A percentile compares a stretch with the other conserved stretches of the same genome.
These are phyloP conservation scores for Colletotrichum magnum DNA, from an alignment of 2,329 filamentous ascomycete genomes.

Conservation along the genomic window DNA sequence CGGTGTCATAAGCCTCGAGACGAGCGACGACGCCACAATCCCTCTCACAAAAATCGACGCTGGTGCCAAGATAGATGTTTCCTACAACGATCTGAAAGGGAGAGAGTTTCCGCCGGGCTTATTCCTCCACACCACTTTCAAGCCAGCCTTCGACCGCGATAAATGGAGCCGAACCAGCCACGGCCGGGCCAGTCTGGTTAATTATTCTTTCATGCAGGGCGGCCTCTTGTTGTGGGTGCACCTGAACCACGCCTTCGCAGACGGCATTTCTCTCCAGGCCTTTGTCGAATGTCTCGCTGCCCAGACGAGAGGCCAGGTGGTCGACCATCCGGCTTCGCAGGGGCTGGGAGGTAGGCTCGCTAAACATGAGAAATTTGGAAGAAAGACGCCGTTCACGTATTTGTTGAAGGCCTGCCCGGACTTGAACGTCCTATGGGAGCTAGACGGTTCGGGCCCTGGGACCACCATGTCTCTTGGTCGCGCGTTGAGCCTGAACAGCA, in stretches of 20 bases:
- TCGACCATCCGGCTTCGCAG: background rate
- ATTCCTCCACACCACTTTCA: background rate
- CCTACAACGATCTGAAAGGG: background rate
- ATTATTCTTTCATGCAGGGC: conserved; percentile 54
- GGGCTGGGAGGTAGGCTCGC: background rate
- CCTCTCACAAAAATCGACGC: background rate
- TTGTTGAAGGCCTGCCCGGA: background rate
- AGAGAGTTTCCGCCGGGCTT: background rate
- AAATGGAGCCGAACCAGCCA: background rate
- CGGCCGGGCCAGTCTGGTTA: background rate
- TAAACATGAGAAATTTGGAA: background rate
- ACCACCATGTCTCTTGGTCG: background rate
- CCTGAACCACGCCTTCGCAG: conserved; percentile 58
- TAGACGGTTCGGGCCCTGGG: background rate
- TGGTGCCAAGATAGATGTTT: background rate
- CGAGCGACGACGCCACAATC: background rate
- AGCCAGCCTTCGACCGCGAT: background rate
- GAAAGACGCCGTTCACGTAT: background rate
- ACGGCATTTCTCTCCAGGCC: conserved; percentile 55
- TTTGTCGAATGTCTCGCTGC: conserved; percentile 57
- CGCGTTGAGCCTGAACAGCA: background rate
- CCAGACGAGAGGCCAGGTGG: conserved; percentile 45
- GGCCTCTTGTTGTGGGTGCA: conserved; percentile 57
- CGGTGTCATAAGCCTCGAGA: background rate
- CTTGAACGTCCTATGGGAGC: background rate